These are phyloP conservation scores for Articulospora tetracladia DNA, from an alignment of 495 filamentous ascomycete species.

Conservation along the genomic window DNA sequence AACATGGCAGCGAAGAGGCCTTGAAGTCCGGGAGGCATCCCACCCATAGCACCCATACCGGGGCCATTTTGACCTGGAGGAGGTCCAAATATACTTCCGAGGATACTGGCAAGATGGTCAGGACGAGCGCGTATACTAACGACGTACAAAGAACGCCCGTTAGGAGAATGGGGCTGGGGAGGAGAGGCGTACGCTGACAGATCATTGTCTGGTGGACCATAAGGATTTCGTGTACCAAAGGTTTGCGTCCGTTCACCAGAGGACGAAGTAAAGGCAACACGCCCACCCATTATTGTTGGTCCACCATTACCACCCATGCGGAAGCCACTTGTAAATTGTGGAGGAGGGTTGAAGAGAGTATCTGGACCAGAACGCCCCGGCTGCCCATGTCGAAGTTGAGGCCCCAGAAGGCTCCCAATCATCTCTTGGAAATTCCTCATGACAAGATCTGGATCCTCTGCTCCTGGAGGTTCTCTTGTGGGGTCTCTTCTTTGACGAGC, in stretches of 20 bases:
- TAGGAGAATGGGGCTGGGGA: constrained; percentile 2
- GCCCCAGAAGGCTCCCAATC: constrained; percentile 25
- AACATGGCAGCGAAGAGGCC: constrained; percentile 48
- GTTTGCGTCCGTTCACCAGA: not conserved
- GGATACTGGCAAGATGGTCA: constrained; percentile 24
- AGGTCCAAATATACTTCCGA: constrained; percentile 21
- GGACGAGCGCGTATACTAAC: constrained; percentile 22
- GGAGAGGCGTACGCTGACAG: constrained; percentile 25
- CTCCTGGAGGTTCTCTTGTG: not conserved
- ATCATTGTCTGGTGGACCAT: constrained; percentile 19
- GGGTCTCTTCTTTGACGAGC: not conserved
- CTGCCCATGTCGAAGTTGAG: constrained; percentile 20
- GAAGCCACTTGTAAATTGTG: not conserved
- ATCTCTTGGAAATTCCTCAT: constrained; percentile 28
- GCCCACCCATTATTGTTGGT: constrained; percentile 14
- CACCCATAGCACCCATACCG: not conserved
- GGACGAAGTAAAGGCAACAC: constrained; percentile 20
- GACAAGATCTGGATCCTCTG: constrained; percentile 17
- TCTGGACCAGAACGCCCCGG: constrained; percentile 26
- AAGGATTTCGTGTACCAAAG: constrained; percentile 12
- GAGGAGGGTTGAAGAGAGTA: constrained; percentile 15
- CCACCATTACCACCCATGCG: constrained; percentile 13
- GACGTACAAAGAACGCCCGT: constrained; percentile 14
- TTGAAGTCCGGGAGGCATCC: constrained; percentile 23
- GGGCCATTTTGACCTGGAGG: constrained; percentile 1